Percentiles rank a stretch among this genome's conserved stretches.
Evolutionary conservation across 2,329 filamentous ascomycete genomes (phyloP).

Genomic region (Geosmithia morbida): DNA sequence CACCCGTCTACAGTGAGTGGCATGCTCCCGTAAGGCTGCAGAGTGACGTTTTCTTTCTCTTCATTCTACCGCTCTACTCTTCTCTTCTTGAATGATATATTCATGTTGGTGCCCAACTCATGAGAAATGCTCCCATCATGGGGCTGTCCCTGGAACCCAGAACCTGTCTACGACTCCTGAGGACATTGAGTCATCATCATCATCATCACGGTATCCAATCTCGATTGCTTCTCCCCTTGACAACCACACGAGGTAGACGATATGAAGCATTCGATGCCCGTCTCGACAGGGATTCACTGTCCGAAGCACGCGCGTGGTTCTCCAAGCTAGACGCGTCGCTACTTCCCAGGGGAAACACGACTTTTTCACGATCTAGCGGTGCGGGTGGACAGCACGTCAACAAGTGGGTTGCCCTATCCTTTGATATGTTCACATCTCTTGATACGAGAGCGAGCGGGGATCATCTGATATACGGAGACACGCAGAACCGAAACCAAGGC

Average conservation of each 20-base stretch:
- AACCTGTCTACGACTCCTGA: neutral
- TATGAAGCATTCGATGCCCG: conserved; percentile 33
- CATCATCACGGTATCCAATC: neutral
- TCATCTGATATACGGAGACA: conserved; percentile 13
- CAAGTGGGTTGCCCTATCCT: conserved; percentile 30
- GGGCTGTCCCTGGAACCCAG: neutral
- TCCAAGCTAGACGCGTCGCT: conserved; percentile 23
- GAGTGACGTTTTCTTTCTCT: neutral
- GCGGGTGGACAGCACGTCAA: conserved; percentile 49
- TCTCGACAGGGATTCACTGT: conserved; percentile 33
- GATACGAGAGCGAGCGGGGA: too few species aligned
- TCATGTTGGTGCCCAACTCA: neutral
- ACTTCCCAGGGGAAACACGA: conserved; percentile 36
- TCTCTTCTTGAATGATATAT: neutral
- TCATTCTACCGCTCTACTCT: neutral
- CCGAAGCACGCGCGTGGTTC: conserved; percentile 37
- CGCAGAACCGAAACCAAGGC: conserved; percentile 46
- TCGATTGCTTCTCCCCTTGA: neutral
- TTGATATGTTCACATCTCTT: too few species aligned
- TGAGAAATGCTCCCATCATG: neutral
- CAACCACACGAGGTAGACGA: conserved; percentile 8
- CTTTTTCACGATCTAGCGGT: conserved; percentile 43
- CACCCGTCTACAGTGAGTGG: too few species aligned
- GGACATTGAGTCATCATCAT: neutral
- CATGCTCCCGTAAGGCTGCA: too few species aligned